phyloP scores from a whole-genome alignment of 331 rosid genomes.

The Quercus phellos region DNA sequence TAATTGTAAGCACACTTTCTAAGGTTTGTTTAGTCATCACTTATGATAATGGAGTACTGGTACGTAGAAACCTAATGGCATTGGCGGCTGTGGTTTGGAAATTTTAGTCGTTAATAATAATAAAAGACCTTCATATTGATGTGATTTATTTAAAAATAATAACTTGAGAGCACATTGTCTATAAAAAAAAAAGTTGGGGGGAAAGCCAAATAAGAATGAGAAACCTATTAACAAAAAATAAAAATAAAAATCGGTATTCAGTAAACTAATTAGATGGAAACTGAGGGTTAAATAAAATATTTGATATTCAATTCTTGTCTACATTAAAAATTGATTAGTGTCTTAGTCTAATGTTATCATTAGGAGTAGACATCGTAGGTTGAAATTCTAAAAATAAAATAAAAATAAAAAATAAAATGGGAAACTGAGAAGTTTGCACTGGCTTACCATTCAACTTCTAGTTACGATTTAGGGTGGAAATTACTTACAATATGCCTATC shows the following conservation, averaged over 20 bases:
- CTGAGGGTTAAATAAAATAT: no score
- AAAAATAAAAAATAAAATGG: neutral
- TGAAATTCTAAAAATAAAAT: neutral
- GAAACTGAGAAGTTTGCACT: neutral
- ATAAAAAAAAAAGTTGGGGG: no score
- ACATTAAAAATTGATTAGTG: rapidly evolving
- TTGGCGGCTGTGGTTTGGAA: neutral
- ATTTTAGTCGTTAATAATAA: neutral
- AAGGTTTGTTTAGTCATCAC: neutral
- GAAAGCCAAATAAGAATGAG: neutral
- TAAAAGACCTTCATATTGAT: no score
- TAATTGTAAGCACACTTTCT: neutral
- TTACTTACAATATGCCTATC: no score
- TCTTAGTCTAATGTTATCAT: no score
- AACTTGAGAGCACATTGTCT: no score
- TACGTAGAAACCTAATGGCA: neutral
- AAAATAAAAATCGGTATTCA: neutral
- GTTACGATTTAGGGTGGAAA: no score
- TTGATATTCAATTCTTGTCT: rapidly evolving
- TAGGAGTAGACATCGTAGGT: rapidly evolving
- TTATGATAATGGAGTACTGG: neutral
- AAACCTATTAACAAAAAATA: neutral
- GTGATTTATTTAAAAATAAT: no score
- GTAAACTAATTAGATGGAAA: neutral
- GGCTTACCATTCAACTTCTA: neutral